Base-by-base conservation (phyloP, 306 rosid genomes). In the Castanea crenata region DNA sequence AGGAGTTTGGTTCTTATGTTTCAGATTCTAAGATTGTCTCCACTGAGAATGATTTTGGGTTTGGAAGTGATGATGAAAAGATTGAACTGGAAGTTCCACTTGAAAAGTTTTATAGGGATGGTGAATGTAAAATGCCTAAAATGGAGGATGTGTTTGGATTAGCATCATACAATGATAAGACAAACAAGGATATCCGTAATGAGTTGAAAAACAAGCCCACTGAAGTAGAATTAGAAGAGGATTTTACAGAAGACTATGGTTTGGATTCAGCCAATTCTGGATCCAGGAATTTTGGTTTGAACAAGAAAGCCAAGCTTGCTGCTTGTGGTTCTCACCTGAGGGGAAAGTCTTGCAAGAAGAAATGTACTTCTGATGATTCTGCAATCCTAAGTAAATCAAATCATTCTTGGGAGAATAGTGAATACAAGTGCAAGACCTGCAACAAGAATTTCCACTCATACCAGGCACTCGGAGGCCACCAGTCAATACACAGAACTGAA, bases 381-480 rank as follows among this genome's bases (percentile, higher is more conserved):
- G 81, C 67, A 59, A 56, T n/a, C 29, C 13, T 14, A 15, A 78
- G 13, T 59, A 46, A 41, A 41, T 41, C 46, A 41, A 41, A 41
- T 75, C 69, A 55, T 79, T 73, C 57, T 35, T 13, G 2, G 56
- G 81, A 63, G 79, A 82, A 77, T 58, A 73, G 59, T 71, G 74
- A 71, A 67, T 76, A 73, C 74, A 73, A 68, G 68, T 86, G 86
- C 89, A 86, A 83, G 82, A 82, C 57, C 44, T 79, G 84, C 75
- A 41, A 74, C 63, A 79, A 74, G 80, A 67, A 73, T 76, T 86
- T 86, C 72, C 3, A 75, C 49, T 76, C 84, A 27, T 74, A 69
- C 57, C 82, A 86, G 69, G 84, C 84, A 58, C 84, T 82, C 57
- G 84, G 84, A 52, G 89, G 84, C 58, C 89, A 86, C 62, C 86